Percentiles rank a stretch among this genome's conserved stretches.
Evolutionary conservation across 2,329 filamentous ascomycete genomes (phyloP).

Genomic region (Alternaria arborescens): DNA sequence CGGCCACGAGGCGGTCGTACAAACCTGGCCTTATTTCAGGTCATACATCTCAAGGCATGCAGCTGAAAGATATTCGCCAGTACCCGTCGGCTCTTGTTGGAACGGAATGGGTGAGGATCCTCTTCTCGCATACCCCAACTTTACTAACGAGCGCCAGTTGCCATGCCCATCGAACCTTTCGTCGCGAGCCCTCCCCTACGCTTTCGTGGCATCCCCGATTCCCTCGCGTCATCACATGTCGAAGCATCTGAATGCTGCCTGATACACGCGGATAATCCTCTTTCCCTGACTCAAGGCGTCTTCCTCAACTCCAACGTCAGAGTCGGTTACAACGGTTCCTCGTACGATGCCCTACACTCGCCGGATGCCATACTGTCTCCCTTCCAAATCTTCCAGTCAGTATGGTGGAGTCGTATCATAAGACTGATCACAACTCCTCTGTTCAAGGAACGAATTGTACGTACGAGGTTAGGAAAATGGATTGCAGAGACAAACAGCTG

Average conservation of each 20-base stretch:
- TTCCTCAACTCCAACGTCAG: constrained; percentile 75
- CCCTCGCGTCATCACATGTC: constrained; percentile 67
- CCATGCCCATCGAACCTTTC: constrained; percentile 38
- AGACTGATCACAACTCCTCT: constrained; percentile 18
- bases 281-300: constrained; percentile 63
- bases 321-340: constrained; percentile 66
- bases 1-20: constrained; percentile 62
- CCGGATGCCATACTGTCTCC: constrained; percentile 19
- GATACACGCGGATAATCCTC: constrained; percentile 75
- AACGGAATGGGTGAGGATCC: constrained; percentile 63
- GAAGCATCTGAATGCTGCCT: constrained; percentile 84
- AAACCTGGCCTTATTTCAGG: constrained; percentile 68
- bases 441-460: constrained; percentile 22
- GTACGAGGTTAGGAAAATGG: constrained; percentile 21
- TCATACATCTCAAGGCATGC: constrained; percentile 62
- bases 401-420: constrained; percentile 25
- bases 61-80: constrained; percentile 57
- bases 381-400: constrained; percentile 13
- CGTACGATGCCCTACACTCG: constrained; percentile 32
- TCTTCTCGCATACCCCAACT: background rate
- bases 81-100: constrained; percentile 73
- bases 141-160: constrained; percentile 23
- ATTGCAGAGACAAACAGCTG: constrained; percentile 6
- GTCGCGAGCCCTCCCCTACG: constrained; percentile 52
- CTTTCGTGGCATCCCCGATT: constrained; percentile 72